These are phyloP conservation scores for Erodium chrysanthum DNA, from an alignment of 441 rosid genomes.

Conservation along the genomic window DNA sequence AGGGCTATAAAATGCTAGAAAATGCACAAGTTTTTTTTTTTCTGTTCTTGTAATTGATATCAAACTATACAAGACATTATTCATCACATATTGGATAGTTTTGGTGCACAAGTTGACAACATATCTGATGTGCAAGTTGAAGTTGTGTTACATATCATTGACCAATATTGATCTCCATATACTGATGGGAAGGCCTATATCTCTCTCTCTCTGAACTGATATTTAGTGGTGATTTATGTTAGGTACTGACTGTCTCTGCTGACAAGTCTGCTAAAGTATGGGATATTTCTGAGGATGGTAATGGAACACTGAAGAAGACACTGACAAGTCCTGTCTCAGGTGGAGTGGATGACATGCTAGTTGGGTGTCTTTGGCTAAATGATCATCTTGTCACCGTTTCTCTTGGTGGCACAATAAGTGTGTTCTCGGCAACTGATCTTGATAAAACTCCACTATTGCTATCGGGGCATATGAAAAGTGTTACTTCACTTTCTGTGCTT, in stretches of 20 bases:
- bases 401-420: constrained; percentile 73
- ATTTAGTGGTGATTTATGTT: constrained; percentile 16
- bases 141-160: background rate
- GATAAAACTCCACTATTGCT: constrained; percentile 58
- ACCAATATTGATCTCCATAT: background rate
- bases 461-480: constrained; percentile 81
- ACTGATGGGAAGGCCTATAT: background rate
- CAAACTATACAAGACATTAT: background rate
- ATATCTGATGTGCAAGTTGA: background rate
- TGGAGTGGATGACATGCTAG: constrained; percentile 92
- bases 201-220: constrained; percentile 7
- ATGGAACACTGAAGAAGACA: constrained; percentile 56
- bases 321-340: constrained; percentile 55
- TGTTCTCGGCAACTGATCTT: constrained; percentile 66
- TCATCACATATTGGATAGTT: background rate
- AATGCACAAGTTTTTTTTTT: too few relatives aligned
- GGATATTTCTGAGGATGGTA: constrained; percentile 68
- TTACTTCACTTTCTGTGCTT: constrained; percentile 59
- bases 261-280: constrained; percentile 94
- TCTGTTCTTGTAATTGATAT: background rate
- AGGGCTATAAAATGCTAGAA: too few relatives aligned
- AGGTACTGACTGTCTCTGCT: constrained; percentile 87
- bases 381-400: constrained; percentile 78
- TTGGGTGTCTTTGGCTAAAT: constrained; percentile 90
- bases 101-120: background rate